Percentiles rank a stretch among this genome's conserved stretches.
Conservation (phyloP, 805 yeast genomes). For the Nakazawaea anatomiae region DNA sequence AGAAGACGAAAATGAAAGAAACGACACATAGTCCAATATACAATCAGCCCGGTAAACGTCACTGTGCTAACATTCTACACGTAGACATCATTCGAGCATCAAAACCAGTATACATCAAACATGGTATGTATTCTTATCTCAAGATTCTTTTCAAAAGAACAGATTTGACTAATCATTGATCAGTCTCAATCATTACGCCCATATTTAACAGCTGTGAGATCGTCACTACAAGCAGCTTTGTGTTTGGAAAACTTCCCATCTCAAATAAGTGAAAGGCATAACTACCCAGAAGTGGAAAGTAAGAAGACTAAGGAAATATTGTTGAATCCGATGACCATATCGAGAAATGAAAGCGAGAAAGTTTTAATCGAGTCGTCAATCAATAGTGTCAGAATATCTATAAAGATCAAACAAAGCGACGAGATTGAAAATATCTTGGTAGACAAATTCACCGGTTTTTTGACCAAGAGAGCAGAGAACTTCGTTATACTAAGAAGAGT, state of each 20-base stretch:
- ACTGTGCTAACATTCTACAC: no score
- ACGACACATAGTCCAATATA: not conserved
- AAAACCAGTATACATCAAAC: not conserved
- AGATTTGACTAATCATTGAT: not conserved
- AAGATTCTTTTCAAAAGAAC: no score
- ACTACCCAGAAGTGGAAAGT: slow-evolving; percentile 93
- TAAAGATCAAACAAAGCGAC: slow-evolving; percentile 94
- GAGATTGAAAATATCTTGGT: slow-evolving; percentile 94
- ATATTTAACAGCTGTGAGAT: slow-evolving; percentile 87
- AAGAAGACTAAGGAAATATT: slow-evolving; percentile 76
- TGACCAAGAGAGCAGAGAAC: slow-evolving; percentile 93
- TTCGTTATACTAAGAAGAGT: slow-evolving; percentile 87
- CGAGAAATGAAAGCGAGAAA: slow-evolving; percentile 90
- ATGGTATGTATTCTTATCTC: not conserved
- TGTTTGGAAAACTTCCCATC: slow-evolving; percentile 93
- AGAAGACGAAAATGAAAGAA: not conserved
- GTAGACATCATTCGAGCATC: no score
- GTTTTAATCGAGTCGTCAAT: slow-evolving; percentile 92
- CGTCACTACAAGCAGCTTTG: slow-evolving; percentile 87
- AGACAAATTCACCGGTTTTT: slow-evolving; percentile 88
- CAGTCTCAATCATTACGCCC: slow-evolving; percentile 97
- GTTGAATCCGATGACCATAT: slow-evolving; percentile 81
- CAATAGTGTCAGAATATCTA: slow-evolving; percentile 85
- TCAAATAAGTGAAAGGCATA: slow-evolving; percentile 94
- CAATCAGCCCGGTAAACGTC: not conserved